These are phyloP conservation scores for Ophiorrhiza pumila DNA, from an alignment of 257 asterid species.

Conservation along the genomic window DNA sequence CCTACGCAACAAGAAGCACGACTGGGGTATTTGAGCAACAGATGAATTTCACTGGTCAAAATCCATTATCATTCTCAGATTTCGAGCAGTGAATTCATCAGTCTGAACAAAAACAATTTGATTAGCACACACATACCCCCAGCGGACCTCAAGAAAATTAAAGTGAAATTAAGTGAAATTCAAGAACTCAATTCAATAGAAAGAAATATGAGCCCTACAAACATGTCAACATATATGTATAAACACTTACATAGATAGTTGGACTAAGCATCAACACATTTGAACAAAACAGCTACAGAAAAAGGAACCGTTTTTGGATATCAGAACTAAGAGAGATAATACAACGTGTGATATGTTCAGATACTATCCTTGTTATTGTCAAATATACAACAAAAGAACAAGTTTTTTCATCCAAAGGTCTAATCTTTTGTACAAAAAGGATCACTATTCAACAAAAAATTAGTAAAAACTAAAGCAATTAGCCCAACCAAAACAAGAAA, in stretches of 20 bases:
- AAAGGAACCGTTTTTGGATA: neutral
- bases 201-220: neutral
- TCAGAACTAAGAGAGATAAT: slow-evolving; percentile 1
- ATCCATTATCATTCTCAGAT: neutral
- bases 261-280: neutral
- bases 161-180: neutral
- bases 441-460: neutral
- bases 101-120: neutral
- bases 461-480: neutral
- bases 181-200: neutral
- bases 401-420: slow-evolving; percentile 4
- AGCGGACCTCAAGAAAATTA: neutral
- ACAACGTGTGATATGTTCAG: neutral
- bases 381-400: slow-evolving; percentile 17
- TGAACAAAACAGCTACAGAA: neutral
- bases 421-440: slow-evolving; percentile 21
- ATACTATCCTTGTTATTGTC: slow-evolving; percentile 12
- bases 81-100: neutral
- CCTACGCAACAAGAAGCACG: neutral
- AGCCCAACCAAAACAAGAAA: neutral
- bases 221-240: neutral
- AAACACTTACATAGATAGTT: neutral
- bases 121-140: neutral
- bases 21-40: neutral
- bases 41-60: no score